phyloP scores from a whole-genome alignment of 2,329 filamentous ascomycete species.

The Xylaria sp. region DNA sequence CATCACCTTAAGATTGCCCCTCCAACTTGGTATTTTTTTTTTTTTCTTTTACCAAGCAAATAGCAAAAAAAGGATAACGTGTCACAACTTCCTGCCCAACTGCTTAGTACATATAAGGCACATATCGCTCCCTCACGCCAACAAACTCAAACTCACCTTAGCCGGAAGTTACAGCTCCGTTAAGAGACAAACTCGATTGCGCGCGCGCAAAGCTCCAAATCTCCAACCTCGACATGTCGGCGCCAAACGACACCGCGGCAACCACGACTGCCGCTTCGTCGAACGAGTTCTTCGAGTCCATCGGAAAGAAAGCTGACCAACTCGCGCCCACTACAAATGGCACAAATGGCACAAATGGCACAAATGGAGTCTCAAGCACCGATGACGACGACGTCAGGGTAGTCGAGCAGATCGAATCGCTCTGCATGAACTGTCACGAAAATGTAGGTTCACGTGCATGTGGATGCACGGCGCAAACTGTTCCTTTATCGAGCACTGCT shows the following conservation, averaged over 20 bases:
- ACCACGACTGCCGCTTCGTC: constrained; percentile 49
- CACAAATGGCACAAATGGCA: constrained; percentile 51
- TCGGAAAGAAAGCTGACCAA: constrained; percentile 70
- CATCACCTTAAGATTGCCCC: constrained; percentile 51
- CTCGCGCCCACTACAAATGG: constrained; percentile 57
- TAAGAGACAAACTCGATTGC: background rate
- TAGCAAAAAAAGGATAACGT: constrained; percentile 15
- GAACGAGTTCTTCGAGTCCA: constrained; percentile 69
- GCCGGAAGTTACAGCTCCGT: background rate
- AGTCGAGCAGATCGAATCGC: constrained; percentile 77
- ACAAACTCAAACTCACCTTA: background rate
- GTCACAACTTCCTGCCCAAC: constrained; percentile 20
- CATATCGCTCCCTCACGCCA: background rate
- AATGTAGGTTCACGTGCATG: constrained; percentile 65
- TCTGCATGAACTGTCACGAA: constrained; percentile 88
- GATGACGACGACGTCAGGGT: constrained; percentile 57
- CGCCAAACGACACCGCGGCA: constrained; percentile 53
- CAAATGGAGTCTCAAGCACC: constrained; percentile 45
- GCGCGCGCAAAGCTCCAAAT: constrained; percentile 16
- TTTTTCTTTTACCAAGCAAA: constrained; percentile 43
- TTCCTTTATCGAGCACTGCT: background rate
- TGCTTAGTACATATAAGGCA: background rate
- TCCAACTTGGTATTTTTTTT: constrained; percentile 45
- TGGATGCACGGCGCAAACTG: background rate
- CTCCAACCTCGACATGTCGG: constrained; percentile 55